phyloP scores from a whole-genome alignment of 139 green algal species.

The Chlamydomonas sp. region DNA sequence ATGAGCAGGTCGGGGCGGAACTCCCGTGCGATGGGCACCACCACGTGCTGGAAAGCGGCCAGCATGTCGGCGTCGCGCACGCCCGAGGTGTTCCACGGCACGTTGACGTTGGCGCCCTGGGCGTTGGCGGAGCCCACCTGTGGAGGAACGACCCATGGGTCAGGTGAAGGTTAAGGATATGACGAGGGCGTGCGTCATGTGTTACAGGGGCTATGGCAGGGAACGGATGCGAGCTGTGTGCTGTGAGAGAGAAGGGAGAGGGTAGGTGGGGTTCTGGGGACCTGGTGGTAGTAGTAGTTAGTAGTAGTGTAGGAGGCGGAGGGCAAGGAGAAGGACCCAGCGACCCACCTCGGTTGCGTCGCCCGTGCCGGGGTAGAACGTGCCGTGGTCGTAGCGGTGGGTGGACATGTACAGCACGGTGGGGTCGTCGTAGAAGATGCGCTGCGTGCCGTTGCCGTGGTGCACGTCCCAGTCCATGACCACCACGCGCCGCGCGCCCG shows the following conservation, averaged over 20 bases:
- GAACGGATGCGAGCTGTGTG: neutral
- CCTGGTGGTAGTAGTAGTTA: neutral
- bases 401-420: slow-evolving; percentile 83
- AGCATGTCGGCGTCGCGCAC: slow-evolving; percentile 75
- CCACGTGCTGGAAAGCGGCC: slow-evolving; percentile 64
- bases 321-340: neutral
- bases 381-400: slow-evolving; percentile 64
- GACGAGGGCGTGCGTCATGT: too few species aligned
- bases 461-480: slow-evolving; percentile 89
- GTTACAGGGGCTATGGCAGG: too few species aligned
- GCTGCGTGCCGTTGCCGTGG: slow-evolving; percentile 84
- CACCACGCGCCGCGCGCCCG: slow-evolving; percentile 65
- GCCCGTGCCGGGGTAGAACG: slow-evolving; percentile 75
- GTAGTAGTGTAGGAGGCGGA: neutral
- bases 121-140: slow-evolving; percentile 47
- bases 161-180: too few species aligned
- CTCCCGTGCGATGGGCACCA: slow-evolving; percentile 70
- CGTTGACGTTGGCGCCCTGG: slow-evolving; percentile 76
- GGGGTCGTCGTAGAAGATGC: slow-evolving; percentile 78
- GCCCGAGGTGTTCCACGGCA: slow-evolving; percentile 67
- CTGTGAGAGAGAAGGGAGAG: neutral
- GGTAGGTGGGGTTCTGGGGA: too few species aligned
- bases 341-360: slow-evolving; percentile 17
- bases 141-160: too few species aligned
- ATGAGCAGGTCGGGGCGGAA: slow-evolving; percentile 78